Evolutionary conservation across 192 early-diverging fungal genomes (phyloP).

Genomic region (Dissophora globulifera): DNA sequence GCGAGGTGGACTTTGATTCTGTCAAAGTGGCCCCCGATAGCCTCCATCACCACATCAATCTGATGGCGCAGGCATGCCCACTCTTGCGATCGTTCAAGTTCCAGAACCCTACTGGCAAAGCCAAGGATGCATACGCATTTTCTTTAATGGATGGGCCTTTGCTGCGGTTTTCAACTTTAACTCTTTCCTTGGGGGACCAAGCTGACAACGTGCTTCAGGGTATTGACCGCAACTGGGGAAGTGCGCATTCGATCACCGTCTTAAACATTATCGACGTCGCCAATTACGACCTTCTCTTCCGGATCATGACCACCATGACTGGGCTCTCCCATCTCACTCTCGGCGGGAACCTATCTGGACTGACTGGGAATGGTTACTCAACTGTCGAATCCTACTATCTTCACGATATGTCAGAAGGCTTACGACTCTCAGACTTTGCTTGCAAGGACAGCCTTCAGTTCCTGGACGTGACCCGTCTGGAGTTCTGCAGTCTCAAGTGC

Average conservation of each 20-base stretch:
- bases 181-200: neutral
- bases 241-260: neutral
- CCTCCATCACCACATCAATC: neutral
- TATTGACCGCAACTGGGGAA: neutral
- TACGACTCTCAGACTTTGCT: constrained; percentile 3
- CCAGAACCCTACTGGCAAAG: neutral
- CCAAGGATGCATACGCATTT: neutral
- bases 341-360: neutral
- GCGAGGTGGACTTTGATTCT: constrained; percentile 1
- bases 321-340: constrained; percentile 8
- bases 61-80: constrained; percentile 3
- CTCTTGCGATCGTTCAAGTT: constrained; percentile 14
- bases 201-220: too few relatives aligned
- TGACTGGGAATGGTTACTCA: neutral
- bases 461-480: constrained; percentile 16
- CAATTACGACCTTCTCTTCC: neutral
- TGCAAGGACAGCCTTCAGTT: neutral
- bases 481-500: constrained; percentile 1
- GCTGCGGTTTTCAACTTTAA: neutral
- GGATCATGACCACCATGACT: constrained; percentile 7
- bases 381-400: neutral
- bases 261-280: neutral
- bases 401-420: neutral
- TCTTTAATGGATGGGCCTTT: neutral
- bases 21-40: neutral